These are phyloP conservation scores for Lanmaoa pseudosensibilis DNA, from an alignment of 768 basidiomycete species.

Conservation along the genomic window DNA sequence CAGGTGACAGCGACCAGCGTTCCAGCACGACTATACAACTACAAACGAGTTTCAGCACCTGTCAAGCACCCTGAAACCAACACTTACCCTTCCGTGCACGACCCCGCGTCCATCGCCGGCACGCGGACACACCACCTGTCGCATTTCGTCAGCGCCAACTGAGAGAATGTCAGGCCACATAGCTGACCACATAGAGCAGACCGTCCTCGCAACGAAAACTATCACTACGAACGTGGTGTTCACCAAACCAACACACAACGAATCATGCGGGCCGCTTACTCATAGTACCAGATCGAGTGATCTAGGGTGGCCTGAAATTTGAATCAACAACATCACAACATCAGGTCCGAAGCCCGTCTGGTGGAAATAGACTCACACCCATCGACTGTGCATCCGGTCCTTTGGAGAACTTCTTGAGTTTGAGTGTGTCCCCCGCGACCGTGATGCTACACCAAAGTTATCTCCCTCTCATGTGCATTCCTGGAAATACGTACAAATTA, in stretches of 20 bases:
- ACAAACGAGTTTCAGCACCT: slow-evolving; percentile 10
- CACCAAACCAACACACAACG: background rate
- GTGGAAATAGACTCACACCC: slow-evolving; percentile 47
- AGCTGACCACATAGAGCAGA: slow-evolving; percentile 71
- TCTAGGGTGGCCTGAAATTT: slow-evolving; percentile 56
- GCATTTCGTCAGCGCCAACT: background rate
- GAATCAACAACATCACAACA: background rate
- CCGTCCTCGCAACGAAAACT: slow-evolving; percentile 78
- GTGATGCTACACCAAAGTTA: slow-evolving; percentile 47
- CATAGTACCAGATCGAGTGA: slow-evolving; percentile 79
- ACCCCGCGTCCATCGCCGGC: slow-evolving; percentile 67
- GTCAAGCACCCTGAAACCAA: slow-evolving; percentile 1
- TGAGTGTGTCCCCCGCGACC: slow-evolving; percentile 52
- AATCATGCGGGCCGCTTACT: slow-evolving; percentile 41
- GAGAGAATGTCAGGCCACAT: background rate
- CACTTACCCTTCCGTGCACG: slow-evolving; percentile 66
- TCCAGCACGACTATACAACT: slow-evolving; percentile 73
- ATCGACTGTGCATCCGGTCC: slow-evolving; percentile 57
- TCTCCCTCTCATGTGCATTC: background rate
- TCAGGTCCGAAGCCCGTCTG: slow-evolving; percentile 7
- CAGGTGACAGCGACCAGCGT: slow-evolving; percentile 71
- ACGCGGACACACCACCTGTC: slow-evolving; percentile 62
- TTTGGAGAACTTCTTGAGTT: slow-evolving; percentile 48
- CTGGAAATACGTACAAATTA: slow-evolving; percentile 58
- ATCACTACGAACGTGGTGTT: slow-evolving; percentile 44